Evolutionary conservation across 1,139 yeast species (phyloP).

Genomic region (Candida pseudoviswanathii): DNA sequence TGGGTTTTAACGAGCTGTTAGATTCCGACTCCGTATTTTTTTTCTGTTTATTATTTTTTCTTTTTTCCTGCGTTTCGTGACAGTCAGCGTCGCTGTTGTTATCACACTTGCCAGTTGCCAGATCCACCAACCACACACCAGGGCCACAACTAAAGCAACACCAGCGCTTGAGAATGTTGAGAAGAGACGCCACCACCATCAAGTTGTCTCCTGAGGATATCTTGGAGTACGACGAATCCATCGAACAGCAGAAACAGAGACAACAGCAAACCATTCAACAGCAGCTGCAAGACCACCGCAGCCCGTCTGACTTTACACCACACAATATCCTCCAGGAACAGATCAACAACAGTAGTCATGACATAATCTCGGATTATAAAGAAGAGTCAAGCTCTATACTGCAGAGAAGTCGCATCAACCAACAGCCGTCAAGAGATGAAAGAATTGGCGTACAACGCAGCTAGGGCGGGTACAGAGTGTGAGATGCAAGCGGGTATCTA

Average conservation of each 20-base stretch:
- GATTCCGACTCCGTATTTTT: too few relatives aligned
- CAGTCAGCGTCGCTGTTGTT: too few relatives aligned
- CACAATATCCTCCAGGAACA: conserved; percentile 20
- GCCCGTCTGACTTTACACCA: conserved; percentile 8
- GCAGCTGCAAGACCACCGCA: conserved; percentile 5
- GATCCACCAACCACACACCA: too few relatives aligned
- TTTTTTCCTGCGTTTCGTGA: too few relatives aligned
- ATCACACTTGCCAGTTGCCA: too few relatives aligned
- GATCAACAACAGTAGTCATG: conserved; percentile 16
- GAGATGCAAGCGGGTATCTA: too few relatives aligned
- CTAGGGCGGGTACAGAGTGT: neutral
- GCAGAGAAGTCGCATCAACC: conserved; percentile 4
- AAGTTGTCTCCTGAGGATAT: conserved; percentile 68
- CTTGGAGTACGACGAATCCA: conserved; percentile 56
- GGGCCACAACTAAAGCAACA: too few relatives aligned
- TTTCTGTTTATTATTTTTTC: too few relatives aligned
- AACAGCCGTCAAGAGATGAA: conserved; percentile 19
- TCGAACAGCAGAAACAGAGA: conserved; percentile 15
- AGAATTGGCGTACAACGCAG: conserved; percentile 21
- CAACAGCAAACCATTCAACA: conserved; percentile 9
- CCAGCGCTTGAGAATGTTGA: too few relatives aligned
- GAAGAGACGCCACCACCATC: conserved; percentile 67
- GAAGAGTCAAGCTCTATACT: conserved; percentile 11
- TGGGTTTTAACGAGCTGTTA: too few relatives aligned
- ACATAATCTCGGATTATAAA: conserved; percentile 14